A percentile compares a stretch with the other conserved stretches of the same genome.
Conservation (phyloP, 441 rosid species). For the Populus tomentosa region DNA sequence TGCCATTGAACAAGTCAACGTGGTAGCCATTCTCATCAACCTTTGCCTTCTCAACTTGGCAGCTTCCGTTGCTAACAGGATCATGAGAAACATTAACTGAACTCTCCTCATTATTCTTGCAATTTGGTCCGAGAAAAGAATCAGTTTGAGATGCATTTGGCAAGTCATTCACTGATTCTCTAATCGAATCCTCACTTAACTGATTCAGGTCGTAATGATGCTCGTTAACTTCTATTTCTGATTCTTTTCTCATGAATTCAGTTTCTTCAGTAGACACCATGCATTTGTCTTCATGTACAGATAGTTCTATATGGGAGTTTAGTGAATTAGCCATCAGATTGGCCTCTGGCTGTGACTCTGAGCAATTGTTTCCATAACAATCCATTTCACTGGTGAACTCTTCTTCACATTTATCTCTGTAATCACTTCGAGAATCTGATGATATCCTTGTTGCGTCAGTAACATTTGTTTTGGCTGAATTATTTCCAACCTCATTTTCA, state of each 20-base stretch:
- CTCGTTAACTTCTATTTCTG: constrained; percentile 21
- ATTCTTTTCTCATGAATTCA: background rate
- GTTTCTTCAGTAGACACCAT: constrained; percentile 12
- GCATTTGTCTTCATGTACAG: constrained; percentile 17
- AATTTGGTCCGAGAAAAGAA: constrained; percentile 3
- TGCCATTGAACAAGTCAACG: constrained; percentile 1
- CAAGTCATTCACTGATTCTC: constrained; percentile 11
- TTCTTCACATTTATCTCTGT: constrained; percentile 15
- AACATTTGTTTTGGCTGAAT: background rate
- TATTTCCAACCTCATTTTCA: constrained; percentile 5
- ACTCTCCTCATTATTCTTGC: constrained; percentile 2
- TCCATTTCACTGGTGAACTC: constrained; percentile 11
- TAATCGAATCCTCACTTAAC: constrained; percentile 5
- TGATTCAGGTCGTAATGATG: constrained; percentile 6
- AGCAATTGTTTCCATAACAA: constrained; percentile 7
- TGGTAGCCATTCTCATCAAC: constrained; percentile 14
- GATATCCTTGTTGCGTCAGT: background rate
- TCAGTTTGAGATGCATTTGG: constrained; percentile 14
- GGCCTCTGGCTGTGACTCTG: constrained; percentile 15
- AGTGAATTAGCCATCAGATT: background rate
- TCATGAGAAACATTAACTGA: constrained; percentile 9
- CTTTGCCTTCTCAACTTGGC: constrained; percentile 15
- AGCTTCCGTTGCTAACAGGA: constrained; percentile 1
- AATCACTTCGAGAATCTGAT: constrained; percentile 9
- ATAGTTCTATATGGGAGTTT: constrained; percentile 8